These are phyloP conservation scores for Lagenidium giganteum DNA, from an alignment of 352 stramenopile species.

Conservation along the genomic window DNA sequence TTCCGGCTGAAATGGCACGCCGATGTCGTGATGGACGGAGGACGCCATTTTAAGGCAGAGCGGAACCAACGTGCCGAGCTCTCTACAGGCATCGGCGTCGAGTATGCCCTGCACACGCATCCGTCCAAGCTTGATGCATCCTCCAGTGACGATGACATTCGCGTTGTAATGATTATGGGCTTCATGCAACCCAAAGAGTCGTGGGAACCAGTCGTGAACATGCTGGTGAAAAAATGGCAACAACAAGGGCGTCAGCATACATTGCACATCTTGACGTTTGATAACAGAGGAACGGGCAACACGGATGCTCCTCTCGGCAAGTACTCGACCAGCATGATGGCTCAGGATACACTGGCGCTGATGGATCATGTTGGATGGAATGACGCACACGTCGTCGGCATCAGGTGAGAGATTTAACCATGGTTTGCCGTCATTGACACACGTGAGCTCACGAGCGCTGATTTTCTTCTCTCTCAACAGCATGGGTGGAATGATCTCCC, in stretches of 20 bases:
- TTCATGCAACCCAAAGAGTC: conserved; percentile 17
- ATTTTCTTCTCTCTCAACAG: conserved; percentile 3
- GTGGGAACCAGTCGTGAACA: conserved; percentile 12
- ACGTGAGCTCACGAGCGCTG: not conserved
- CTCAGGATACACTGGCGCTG: conserved; percentile 49
- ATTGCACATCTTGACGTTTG: conserved; percentile 45
- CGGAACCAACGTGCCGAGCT: conserved; percentile 16
- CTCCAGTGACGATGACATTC: conserved; percentile 6
- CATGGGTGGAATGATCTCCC: conserved; percentile 41
- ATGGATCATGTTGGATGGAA: conserved; percentile 48
- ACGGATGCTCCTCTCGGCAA: conserved; percentile 41
- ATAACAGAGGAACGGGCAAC: conserved; percentile 48
- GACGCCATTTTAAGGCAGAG: too few relatives aligned
- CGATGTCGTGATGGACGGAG: conserved; percentile 28
- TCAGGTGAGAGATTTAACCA: conserved; percentile 11
- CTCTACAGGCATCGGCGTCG: conserved; percentile 41
- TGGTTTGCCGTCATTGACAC: too few relatives aligned
- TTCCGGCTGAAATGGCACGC: too few relatives aligned
- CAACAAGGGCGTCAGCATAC: conserved; percentile 3
- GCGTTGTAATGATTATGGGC: conserved; percentile 26
- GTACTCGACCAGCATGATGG: conserved; percentile 61
- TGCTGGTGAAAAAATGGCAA: conserved; percentile 7
- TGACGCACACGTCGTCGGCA: conserved; percentile 38
- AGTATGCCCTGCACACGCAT: conserved; percentile 36
- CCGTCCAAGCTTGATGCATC: not conserved